A percentile compares a stretch with the other conserved stretches of the same genome.
These are phyloP conservation scores for Epichloe glyceriae DNA, from an alignment of 2,329 filamentous ascomycete species.

Conservation along the genomic window DNA sequence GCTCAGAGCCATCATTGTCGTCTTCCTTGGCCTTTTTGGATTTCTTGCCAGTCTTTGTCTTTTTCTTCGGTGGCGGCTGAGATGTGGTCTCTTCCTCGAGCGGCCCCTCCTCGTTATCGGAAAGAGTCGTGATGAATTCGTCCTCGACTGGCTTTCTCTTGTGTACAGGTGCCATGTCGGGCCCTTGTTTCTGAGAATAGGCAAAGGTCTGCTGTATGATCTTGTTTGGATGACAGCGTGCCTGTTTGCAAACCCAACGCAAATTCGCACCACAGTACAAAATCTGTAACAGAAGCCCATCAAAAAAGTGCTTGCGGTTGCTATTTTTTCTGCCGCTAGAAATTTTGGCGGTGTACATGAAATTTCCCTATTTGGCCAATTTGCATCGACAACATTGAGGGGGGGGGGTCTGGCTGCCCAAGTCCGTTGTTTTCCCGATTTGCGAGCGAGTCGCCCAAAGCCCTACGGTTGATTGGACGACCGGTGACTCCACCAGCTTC, in stretches of 20 bases:
- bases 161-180: slow-evolving; percentile 30
- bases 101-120: slow-evolving; percentile 41
- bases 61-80: slow-evolving; percentile 34
- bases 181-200: not conserved
- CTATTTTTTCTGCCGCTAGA: slow-evolving; percentile 14
- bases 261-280: not conserved
- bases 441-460: not conserved
- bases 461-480: slow-evolving; percentile 29
- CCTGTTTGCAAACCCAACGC: not conserved
- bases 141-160: slow-evolving; percentile 39
- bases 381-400: not conserved
- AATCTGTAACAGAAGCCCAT: not conserved
- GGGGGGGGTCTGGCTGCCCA: not conserved
- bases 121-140: slow-evolving; percentile 47
- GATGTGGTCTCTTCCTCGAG: slow-evolving; percentile 36
- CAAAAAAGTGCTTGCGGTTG: not conserved
- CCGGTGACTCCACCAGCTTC: slow-evolving; percentile 5
- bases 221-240: not conserved
- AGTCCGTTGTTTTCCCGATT: slow-evolving; percentile 11
- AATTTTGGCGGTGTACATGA: slow-evolving; percentile 14
- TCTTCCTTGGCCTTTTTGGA: slow-evolving; percentile 26
- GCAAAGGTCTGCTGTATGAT: slow-evolving; percentile 4
- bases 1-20: slow-evolving; percentile 26
- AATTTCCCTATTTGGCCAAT: not conserved
- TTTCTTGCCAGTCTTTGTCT: slow-evolving; percentile 31